phyloP scores from a whole-genome alignment of 805 yeast species.

The Metschnikowia matae region DNA sequence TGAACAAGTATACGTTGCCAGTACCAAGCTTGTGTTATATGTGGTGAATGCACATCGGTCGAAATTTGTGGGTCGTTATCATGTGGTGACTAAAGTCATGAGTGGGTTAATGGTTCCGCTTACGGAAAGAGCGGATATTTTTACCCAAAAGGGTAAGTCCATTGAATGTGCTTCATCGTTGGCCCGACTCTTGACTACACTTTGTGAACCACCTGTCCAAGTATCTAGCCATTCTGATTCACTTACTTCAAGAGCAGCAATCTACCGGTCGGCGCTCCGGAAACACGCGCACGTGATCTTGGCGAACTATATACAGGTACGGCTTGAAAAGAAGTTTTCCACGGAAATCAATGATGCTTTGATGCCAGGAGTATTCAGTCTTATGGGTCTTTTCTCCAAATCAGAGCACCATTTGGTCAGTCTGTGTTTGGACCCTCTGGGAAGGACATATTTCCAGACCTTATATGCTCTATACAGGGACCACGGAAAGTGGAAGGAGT shows the following conservation, averaged over 20 bases:
- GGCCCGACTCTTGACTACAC: conserved; percentile 57
- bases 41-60: conserved; percentile 65
- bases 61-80: conserved; percentile 69
- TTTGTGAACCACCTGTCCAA: conserved; percentile 65
- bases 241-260: conserved; percentile 52
- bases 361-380: conserved; percentile 51
- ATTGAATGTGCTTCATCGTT: conserved; percentile 37
- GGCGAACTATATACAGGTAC: conserved; percentile 52
- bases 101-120: conserved; percentile 49
- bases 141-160: neutral
- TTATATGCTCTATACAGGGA: conserved; percentile 70
- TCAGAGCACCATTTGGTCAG: conserved; percentile 62
- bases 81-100: conserved; percentile 50
- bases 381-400: conserved; percentile 67
- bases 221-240: conserved; percentile 26
- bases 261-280: conserved; percentile 58
- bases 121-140: conserved; percentile 18
- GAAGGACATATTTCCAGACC: conserved; percentile 62
- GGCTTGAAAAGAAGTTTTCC: conserved; percentile 48
- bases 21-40: conserved; percentile 53
- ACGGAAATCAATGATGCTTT: conserved; percentile 45
- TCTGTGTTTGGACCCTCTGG: conserved; percentile 62
- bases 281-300: conserved; percentile 58
- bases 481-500: conserved; percentile 74
- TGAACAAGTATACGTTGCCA: conserved; percentile 26